Percentiles rank a stretch among this genome's conserved stretches.
Conservation (phyloP, 352 stramenopile species). For the Globisporangium ultimum region DNA sequence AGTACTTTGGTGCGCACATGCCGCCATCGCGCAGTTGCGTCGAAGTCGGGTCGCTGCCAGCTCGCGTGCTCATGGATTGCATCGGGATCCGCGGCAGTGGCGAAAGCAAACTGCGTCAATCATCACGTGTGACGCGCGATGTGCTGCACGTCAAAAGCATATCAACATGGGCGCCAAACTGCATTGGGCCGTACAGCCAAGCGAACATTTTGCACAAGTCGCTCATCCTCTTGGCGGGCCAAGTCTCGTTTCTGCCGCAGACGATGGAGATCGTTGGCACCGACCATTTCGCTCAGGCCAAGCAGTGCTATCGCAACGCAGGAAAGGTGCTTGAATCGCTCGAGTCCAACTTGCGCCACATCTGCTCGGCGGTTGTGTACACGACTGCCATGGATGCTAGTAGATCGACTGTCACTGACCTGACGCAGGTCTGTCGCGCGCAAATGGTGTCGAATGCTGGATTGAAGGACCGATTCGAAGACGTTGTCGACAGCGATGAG, state of each 20-base stretch:
- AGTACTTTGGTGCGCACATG: conserved; percentile 82
- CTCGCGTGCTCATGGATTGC: conserved; percentile 89
- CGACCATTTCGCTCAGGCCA: conserved; percentile 35
- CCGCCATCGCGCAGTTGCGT: conserved; percentile 89
- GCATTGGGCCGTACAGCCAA: conserved; percentile 99
- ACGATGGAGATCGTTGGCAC: conserved; percentile 90
- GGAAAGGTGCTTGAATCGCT: conserved; percentile 68
- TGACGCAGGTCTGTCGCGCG: conserved; percentile 12
- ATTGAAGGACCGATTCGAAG: conserved; percentile 52
- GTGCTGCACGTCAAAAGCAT: conserved; percentile 97
- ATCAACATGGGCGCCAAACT: conserved; percentile 96
- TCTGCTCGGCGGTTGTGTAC: conserved; percentile 67
- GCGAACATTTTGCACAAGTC: conserved; percentile 91
- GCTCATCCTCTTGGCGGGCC: conserved; percentile 94
- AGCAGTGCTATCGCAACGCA: conserved; percentile 64
- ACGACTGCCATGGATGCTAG: conserved; percentile 16
- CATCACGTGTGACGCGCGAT: conserved; percentile 56
- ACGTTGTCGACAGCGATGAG: conserved; percentile 62
- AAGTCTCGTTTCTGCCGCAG: conserved; percentile 94
- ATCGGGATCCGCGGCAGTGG: conserved; percentile 81
- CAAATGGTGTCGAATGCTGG: conserved; percentile 45
- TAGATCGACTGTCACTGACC: neutral
- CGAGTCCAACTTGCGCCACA: conserved; percentile 76
- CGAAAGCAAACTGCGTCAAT: conserved; percentile 48
- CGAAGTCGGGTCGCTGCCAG: conserved; percentile 64